Evolutionary conservation across 345 rosid genomes (phyloP).

Genomic region (Nasturtium officinale): DNA sequence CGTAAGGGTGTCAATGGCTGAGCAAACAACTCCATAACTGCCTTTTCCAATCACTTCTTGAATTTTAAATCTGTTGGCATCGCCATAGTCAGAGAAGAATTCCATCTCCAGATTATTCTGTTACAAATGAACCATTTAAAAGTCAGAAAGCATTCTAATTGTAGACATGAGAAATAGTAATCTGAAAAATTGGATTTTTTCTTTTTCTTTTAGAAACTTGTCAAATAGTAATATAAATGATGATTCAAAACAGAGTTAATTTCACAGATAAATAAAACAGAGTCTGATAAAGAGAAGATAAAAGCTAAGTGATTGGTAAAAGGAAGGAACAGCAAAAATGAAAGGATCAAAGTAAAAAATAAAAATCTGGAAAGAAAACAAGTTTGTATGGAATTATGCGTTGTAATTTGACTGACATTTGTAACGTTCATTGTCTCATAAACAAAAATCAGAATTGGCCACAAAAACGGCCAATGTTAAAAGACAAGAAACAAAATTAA

Average conservation of each 20-base stretch:
- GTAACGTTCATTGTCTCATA: slow-evolving; percentile 24
- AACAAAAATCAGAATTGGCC: slow-evolving; percentile 23
- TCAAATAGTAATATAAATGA: too few relatives aligned
- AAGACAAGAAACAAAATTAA: neutral
- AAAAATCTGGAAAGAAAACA: neutral
- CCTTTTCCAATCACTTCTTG: slow-evolving; percentile 96
- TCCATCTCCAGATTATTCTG: slow-evolving; percentile 85
- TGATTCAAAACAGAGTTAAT: too few relatives aligned
- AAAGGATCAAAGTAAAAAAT: neutral
- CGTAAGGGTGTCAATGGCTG: slow-evolving; percentile 82
- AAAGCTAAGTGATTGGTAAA: neutral
- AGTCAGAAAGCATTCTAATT: slow-evolving; percentile 12
- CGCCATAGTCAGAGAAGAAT: slow-evolving; percentile 93
- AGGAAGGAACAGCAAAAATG: neutral
- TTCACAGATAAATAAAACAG: neutral
- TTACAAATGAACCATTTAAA: slow-evolving; percentile 19
- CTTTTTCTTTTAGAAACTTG: too few relatives aligned
- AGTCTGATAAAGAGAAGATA: neutral
- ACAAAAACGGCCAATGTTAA: slow-evolving; percentile 24
- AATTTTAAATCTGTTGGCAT: slow-evolving; percentile 77
- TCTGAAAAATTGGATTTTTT: too few relatives aligned
- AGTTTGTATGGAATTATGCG: slow-evolving; percentile 28
- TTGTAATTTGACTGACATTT: slow-evolving; percentile 21
- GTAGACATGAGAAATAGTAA: too few relatives aligned
- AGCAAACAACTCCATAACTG: slow-evolving; percentile 92